Percentiles rank a stretch among this genome's conserved stretches.
Evolutionary conservation across 176 grass and related monocot species (phyloP).

Genomic region (Puya raimondii): DNA sequence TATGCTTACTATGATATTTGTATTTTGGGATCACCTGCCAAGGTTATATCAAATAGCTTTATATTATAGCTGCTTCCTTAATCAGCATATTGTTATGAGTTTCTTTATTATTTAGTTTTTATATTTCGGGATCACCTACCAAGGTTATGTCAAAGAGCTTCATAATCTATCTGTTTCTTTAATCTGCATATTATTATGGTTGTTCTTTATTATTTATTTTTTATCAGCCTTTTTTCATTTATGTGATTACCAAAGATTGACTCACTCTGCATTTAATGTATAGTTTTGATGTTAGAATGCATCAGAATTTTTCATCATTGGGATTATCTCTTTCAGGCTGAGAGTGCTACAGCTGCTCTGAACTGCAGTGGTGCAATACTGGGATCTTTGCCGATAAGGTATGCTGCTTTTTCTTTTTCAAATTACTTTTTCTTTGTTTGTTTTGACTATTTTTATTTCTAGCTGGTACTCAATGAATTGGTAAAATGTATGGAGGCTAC

Average conservation of each 20-base stretch:
- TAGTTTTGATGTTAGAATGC: background rate
- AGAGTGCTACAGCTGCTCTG: slow-evolving; percentile 94
- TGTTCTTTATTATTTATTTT: background rate
- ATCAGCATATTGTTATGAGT: too few species aligned
- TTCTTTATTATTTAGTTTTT: too few species aligned
- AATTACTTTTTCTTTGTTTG: background rate
- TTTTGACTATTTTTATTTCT: background rate
- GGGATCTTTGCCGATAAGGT: slow-evolving; percentile 95
- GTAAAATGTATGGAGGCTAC: too few species aligned
- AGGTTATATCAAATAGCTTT: too few species aligned
- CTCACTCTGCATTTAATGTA: background rate
- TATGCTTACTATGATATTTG: too few species aligned
- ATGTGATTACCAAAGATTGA: background rate
- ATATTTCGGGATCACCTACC: too few species aligned
- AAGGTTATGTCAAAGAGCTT: too few species aligned
- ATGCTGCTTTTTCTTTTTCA: slow-evolving; percentile 4
- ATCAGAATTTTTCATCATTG: slow-evolving; percentile 1
- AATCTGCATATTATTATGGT: too few species aligned
- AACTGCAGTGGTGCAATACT: slow-evolving; percentile 93
- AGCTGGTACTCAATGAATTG: background rate
- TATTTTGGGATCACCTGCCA: too few species aligned
- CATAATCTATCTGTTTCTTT: too few species aligned
- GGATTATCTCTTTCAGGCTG: slow-evolving; percentile 51
- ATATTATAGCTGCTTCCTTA: too few species aligned
- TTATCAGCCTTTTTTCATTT: background rate